Conservation (phyloP, 73 alveolate genomes). For the Paramecium pentaurelia region DNA sequence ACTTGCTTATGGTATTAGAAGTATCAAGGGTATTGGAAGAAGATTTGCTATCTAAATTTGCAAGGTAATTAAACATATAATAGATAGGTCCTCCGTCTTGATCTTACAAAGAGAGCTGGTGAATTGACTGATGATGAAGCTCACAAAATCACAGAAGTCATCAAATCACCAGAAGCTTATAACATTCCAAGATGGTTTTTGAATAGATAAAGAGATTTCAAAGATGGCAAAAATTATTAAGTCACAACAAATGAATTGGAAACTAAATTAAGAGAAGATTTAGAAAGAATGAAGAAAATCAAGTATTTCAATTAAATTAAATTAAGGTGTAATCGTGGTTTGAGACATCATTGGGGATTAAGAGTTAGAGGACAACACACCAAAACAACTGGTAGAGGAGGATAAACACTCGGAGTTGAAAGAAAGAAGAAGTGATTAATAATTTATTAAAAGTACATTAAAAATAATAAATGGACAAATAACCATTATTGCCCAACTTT, state of each 20-base stretch:
- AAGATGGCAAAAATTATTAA: constrained; percentile 90
- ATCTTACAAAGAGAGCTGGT: constrained; percentile 94
- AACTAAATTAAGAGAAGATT: constrained; percentile 96
- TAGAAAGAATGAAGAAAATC: constrained; percentile 99
- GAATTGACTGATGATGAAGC: constrained; percentile 96
- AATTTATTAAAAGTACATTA: not conserved
- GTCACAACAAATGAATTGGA: constrained; percentile 90
- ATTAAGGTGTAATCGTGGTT: constrained; percentile 90
- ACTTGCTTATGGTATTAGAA: constrained; percentile 95
- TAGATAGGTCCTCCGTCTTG: constrained; percentile 67
- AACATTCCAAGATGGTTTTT: constrained; percentile 98
- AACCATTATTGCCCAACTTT: not conserved
- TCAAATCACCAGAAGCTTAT: constrained; percentile 94
- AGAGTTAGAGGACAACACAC: constrained; percentile 99
- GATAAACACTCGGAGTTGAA: constrained; percentile 96
- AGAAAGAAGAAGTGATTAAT: constrained; percentile 86
- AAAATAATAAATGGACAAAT: not conserved
- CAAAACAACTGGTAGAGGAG: constrained; percentile 99
- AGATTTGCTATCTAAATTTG: constrained; percentile 91
- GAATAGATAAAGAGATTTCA: constrained; percentile 94
- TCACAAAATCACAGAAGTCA: constrained; percentile 92
- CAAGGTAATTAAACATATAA: constrained; percentile 55
- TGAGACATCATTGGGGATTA: constrained; percentile 96
- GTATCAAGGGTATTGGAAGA: constrained; percentile 97
- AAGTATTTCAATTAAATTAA: constrained; percentile 38